Conservation (phyloP, 306 rosid genomes). For the Vigna reflexopilosa region DNA sequence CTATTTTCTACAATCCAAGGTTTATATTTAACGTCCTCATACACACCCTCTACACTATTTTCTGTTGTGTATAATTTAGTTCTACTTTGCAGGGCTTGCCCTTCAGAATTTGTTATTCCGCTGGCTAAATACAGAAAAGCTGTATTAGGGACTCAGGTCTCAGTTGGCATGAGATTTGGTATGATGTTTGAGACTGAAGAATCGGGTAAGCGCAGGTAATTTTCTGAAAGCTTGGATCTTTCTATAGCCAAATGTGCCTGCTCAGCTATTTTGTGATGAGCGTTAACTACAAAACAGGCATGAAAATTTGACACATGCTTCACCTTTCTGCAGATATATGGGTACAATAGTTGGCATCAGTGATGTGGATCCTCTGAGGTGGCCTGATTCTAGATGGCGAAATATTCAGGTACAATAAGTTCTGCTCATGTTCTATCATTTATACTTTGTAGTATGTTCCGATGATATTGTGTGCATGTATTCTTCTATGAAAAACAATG, state of each 20-base stretch:
- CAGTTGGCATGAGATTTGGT: slow-evolving; percentile 98
- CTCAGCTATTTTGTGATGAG: not conserved
- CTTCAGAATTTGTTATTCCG: slow-evolving; percentile 95
- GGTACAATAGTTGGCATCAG: slow-evolving; percentile 83
- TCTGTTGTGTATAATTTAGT: slow-evolving; percentile 10
- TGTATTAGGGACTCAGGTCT: slow-evolving; percentile 81
- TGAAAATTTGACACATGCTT: slow-evolving; percentile 29
- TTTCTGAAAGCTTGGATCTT: slow-evolving; percentile 24
- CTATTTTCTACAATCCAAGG: slow-evolving; percentile 99
- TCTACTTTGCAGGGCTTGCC: slow-evolving; percentile 79
- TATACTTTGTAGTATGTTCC: too few species aligned
- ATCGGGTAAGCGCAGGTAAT: slow-evolving; percentile 95
- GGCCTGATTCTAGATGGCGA: slow-evolving; percentile 99
- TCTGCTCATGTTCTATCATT: not conserved
- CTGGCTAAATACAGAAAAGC: slow-evolving; percentile 78
- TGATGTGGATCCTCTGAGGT: slow-evolving; percentile 92
- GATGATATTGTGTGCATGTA: too few species aligned
- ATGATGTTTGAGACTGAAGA: slow-evolving; percentile 99
- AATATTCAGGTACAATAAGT: slow-evolving; percentile 77
- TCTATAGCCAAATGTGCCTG: not conserved
- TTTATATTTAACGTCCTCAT: slow-evolving; percentile 14
- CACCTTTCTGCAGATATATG: slow-evolving; percentile 74
- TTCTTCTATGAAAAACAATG: not conserved
- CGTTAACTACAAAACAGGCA: not conserved
- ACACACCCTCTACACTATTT: not conserved